Base-by-base conservation (phyloP, 768 basidiomycete genomes). In the Naganishia friedmannii region DNA sequence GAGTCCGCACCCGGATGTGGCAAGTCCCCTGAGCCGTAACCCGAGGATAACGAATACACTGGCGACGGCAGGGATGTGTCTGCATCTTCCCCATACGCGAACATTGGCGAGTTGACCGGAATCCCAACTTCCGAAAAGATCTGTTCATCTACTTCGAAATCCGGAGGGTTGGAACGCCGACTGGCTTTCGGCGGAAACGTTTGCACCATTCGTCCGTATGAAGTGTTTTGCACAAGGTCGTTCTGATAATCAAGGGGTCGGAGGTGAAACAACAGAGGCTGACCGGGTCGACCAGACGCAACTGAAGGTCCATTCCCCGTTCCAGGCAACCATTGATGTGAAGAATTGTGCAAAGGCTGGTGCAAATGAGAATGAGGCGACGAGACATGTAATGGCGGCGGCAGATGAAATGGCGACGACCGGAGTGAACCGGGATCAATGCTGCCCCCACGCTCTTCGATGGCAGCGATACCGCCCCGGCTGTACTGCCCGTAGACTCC, bases 341-440 rank as follows among this genome's bases (percentile, higher is more conserved):
- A n/a, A 51, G 15, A 1, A 7, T 51, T 51, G 3, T 51, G 28
- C 26, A 42, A 34, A 17, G 34, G 60, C 4, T 42, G 42, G 9
- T 63, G 60, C 42, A 63, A 28, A 8, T 63, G 60, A 26, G 60
- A 29, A 17, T 46, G 60, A 26, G 23, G 60, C 26, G 60, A 37
- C 3, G 42, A 42, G 39, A 34, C 5, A 23, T 28, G 37, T 46
- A 42, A 45, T 28, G 60, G 2, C 23, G 60, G 60, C 3, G 60
- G 58, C 3, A 42, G 37, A 10, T 63, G 60, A 45, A 63, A 63
- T 15, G 60, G 60, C 42, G 60, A 63, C 26, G 60, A 46, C 46
- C 60, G 37, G 9, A 63, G 39, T 1, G 60, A 63, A 17, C 60
- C 60, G 23, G 60, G 60, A 29, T 63, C 60, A 42, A 63, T 63